Percentiles rank a stretch among this genome's conserved stretches.
Conservation (phyloP, 2,329 filamentous ascomycete species). For the Pseudogymnoascus sp. region DNA sequence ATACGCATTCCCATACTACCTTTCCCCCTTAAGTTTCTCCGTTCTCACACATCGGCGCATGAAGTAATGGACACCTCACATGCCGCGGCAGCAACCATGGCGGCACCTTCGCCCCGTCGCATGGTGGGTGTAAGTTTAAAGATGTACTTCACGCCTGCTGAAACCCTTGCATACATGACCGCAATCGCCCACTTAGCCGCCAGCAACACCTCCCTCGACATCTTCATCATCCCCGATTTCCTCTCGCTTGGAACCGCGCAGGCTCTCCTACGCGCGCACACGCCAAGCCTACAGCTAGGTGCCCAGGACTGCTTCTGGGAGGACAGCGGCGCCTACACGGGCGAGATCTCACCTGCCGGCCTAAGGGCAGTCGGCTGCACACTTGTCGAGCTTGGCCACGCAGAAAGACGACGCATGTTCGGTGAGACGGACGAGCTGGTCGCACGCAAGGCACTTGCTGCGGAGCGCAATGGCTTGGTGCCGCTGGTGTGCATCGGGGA, state of each 20-base stretch:
- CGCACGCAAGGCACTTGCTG: conserved; percentile 61
- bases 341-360: conserved; percentile 63
- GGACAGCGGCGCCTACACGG: conserved; percentile 65
- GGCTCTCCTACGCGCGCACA: conserved; percentile 36
- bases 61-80: neutral
- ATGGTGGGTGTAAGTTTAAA: conserved; percentile 68
- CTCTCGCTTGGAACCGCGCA: conserved; percentile 52
- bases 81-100: conserved; percentile 10
- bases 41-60: neutral
- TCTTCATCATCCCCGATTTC: conserved; percentile 75
- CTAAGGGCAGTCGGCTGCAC: conserved; percentile 59
- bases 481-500: conserved; percentile 79
- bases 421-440: conserved; percentile 64
- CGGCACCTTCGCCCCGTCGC: conserved; percentile 41
- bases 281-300: conserved; percentile 51
- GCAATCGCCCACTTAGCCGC: conserved; percentile 36
- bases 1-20: neutral
- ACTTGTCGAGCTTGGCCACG: conserved; percentile 74
- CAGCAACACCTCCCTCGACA: conserved; percentile 44
- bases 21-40: neutral
- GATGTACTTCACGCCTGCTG: conserved; percentile 67
- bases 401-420: conserved; percentile 65
- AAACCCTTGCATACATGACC: conserved; percentile 52
- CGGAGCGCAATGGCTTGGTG: conserved; percentile 59
- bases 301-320: conserved; percentile 71